phyloP scores from a whole-genome alignment of 2,329 filamentous ascomycete species.

The Claviceps humidiphila region DNA sequence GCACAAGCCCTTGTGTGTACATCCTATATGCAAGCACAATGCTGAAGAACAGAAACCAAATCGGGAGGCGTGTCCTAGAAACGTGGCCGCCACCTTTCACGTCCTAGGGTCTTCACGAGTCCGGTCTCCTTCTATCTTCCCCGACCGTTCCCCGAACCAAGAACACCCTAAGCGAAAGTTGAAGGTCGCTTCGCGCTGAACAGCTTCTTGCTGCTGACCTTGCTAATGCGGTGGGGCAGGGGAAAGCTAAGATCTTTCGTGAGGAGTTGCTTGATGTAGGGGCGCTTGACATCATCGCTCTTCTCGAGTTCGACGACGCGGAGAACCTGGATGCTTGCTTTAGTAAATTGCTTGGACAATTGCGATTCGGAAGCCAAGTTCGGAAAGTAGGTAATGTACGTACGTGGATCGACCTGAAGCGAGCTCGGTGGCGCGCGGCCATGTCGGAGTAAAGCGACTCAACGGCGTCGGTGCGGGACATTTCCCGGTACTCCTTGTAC shows the following conservation, averaged over 20 bases:
- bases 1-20: too few relatives aligned
- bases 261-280: constrained; percentile 98
- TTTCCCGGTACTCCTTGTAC: constrained; percentile 99
- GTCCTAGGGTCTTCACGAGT: too few relatives aligned
- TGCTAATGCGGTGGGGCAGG: constrained; percentile 88
- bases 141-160: constrained; percentile 30
- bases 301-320: constrained; percentile 97
- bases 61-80: too few relatives aligned
- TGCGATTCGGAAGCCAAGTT: neutral
- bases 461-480: constrained; percentile 89
- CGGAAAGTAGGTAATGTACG: constrained; percentile 33
- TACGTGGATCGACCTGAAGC: constrained; percentile 98
- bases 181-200: constrained; percentile 88
- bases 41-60: too few relatives aligned
- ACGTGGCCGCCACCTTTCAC: too few relatives aligned
- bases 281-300: constrained; percentile 85
- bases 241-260: constrained; percentile 95
- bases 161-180: constrained; percentile 83
- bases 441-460: constrained; percentile 98
- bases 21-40: too few relatives aligned
- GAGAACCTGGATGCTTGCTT: constrained; percentile 55
- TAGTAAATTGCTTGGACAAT: constrained; percentile 3
- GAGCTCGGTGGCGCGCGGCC: constrained; percentile 91
- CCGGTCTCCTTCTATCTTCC: constrained; percentile 14
- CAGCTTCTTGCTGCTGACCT: constrained; percentile 73